Evolutionary conservation across 1,139 yeast species (phyloP).

Genomic region (Blastobotrys raffinosifermentans): DNA sequence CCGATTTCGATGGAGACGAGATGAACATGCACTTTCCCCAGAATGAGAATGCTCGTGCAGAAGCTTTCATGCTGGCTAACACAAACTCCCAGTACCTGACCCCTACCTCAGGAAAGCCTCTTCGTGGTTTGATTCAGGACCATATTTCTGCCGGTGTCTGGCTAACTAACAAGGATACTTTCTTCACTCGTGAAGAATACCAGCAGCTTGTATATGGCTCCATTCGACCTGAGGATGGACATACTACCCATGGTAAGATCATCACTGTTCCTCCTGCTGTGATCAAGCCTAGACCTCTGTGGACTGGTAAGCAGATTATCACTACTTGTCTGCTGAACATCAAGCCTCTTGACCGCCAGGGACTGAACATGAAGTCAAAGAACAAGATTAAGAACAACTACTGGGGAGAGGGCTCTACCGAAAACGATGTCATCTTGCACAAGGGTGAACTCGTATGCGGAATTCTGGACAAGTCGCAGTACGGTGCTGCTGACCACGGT

Average conservation of each 20-base stretch:
- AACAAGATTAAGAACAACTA: slow-evolving; percentile 92
- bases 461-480: slow-evolving; percentile 94
- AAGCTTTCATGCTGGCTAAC: slow-evolving; percentile 89
- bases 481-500: slow-evolving; percentile 97
- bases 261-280: slow-evolving; percentile 87
- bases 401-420: slow-evolving; percentile 83
- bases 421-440: slow-evolving; percentile 78
- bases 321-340: slow-evolving; percentile 81
- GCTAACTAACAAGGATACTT: slow-evolving; percentile 88
- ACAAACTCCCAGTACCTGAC: slow-evolving; percentile 96
- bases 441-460: slow-evolving; percentile 89
- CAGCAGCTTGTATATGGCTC: slow-evolving; percentile 94
- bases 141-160: slow-evolving; percentile 99
- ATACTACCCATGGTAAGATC: slow-evolving; percentile 65
- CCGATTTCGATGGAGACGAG: slow-evolving; percentile 99
- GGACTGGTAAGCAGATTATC: slow-evolving; percentile 99
- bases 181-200: slow-evolving; percentile 84
- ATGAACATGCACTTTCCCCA: slow-evolving; percentile 99
- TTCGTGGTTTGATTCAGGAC: slow-evolving; percentile 98
- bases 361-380: slow-evolving; percentile 73
- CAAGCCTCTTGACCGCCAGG: slow-evolving; percentile 82
- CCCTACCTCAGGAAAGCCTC: slow-evolving; percentile 97
- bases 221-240: slow-evolving; percentile 98
- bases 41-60: slow-evolving; percentile 95
- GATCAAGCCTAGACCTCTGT: slow-evolving; percentile 76